These are phyloP conservation scores for Tarenaya hassleriana DNA, from an alignment of 345 rosid genomes.

Conservation along the genomic window DNA sequence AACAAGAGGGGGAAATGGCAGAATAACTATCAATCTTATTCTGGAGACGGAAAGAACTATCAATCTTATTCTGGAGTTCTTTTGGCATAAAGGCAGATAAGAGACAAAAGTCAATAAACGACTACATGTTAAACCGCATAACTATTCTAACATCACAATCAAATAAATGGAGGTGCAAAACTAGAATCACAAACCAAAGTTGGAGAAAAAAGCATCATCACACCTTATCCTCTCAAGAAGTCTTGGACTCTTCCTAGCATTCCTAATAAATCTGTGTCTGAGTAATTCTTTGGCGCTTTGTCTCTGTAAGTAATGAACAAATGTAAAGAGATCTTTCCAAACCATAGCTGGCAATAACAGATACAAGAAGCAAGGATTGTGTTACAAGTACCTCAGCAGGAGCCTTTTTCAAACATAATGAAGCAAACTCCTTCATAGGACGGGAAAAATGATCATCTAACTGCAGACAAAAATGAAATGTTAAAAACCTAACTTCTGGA, in stretches of 20 bases:
- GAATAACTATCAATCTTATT: constrained; percentile 8
- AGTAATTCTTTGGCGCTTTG: constrained; percentile 94
- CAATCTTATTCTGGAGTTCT: background rate
- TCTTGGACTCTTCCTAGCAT: constrained; percentile 78
- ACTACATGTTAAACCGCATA: constrained; percentile 20
- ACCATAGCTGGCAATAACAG: constrained; percentile 14
- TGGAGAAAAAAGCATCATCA: constrained; percentile 21
- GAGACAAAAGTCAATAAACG: constrained; percentile 4
- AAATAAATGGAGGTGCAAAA: constrained; percentile 5
- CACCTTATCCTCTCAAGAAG: constrained; percentile 96
- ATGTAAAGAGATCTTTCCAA: constrained; percentile 12
- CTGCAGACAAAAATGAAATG: constrained; percentile 42
- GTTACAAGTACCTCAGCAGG: constrained; percentile 72
- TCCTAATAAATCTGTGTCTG: constrained; percentile 81
- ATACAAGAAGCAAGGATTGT: constrained; percentile 11
- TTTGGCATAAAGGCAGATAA: constrained; percentile 17
- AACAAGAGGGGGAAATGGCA: constrained; percentile 6
- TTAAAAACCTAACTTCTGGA: constrained; percentile 22
- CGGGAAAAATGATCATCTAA: constrained; percentile 99
- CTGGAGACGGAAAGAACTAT: constrained; percentile 17
- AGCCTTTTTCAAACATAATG: constrained; percentile 81
- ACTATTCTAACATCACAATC: constrained; percentile 3
- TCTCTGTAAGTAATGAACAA: constrained; percentile 55
- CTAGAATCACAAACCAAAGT: constrained; percentile 14
- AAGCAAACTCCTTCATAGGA: constrained; percentile 91